phyloP scores from a whole-genome alignment of 2,329 filamentous ascomycete species.

The Exophiala sp. region DNA sequence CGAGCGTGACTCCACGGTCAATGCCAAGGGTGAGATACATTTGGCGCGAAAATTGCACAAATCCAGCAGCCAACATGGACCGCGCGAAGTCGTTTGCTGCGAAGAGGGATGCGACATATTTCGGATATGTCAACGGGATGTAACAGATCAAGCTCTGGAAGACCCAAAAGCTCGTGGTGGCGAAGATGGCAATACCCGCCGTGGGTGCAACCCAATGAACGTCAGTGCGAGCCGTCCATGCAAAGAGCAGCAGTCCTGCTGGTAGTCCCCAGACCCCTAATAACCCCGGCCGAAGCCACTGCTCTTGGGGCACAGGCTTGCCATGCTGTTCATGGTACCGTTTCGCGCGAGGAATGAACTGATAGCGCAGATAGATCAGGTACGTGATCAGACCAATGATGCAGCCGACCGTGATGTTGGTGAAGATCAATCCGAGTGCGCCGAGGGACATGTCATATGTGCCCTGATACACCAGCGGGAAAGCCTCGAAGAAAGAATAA shows the following conservation, averaged over 20 bases:
- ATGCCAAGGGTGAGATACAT: slow-evolving; percentile 35
- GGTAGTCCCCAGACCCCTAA: slow-evolving; percentile 31
- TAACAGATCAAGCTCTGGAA: slow-evolving; percentile 30
- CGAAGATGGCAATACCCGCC: slow-evolving; percentile 22
- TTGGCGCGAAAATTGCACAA: slow-evolving; percentile 35
- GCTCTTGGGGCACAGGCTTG: slow-evolving; percentile 49
- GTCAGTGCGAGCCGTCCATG: slow-evolving; percentile 49
- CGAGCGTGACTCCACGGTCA: slow-evolving; percentile 30
- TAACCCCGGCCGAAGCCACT: slow-evolving; percentile 48
- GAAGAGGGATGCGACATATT: slow-evolving; percentile 29
- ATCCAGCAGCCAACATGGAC: slow-evolving; percentile 31
- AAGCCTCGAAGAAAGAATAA: slow-evolving; percentile 59
- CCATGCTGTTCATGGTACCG: slow-evolving; percentile 42
- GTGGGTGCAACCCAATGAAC: slow-evolving; percentile 44
- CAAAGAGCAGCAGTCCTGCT: slow-evolving; percentile 31
- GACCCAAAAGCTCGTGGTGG: slow-evolving; percentile 24
- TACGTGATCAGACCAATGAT: slow-evolving; percentile 48
- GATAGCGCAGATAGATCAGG: slow-evolving; percentile 39
- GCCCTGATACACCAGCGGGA: slow-evolving; percentile 57
- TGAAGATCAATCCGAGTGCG: slow-evolving; percentile 55
- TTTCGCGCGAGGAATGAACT: slow-evolving; percentile 43
- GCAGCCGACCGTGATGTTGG: slow-evolving; percentile 53
- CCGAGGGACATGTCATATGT: slow-evolving; percentile 56
- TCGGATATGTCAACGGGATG: slow-evolving; percentile 27
- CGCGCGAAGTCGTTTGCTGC: slow-evolving; percentile 30